A percentile compares a stretch with the other conserved stretches of the same genome.
Evolutionary conservation across 2,329 filamentous ascomycete species (phyloP).

Genomic region (Curvularia spicifera): DNA sequence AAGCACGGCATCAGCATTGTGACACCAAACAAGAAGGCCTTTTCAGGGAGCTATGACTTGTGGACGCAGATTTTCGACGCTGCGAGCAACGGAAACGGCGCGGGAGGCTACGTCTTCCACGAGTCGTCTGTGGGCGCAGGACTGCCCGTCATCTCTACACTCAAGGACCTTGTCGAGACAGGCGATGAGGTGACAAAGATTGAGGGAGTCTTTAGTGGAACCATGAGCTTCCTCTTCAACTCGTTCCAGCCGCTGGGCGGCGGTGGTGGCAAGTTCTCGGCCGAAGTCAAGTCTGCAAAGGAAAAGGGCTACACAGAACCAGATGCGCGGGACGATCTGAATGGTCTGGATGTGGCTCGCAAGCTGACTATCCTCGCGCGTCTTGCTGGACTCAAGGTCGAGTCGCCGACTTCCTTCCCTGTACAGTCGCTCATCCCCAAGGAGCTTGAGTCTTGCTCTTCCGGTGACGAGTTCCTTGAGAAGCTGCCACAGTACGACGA

Average conservation of each 20-base stretch:
- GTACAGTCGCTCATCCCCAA: conserved; percentile 92
- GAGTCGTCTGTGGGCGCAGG: conserved; percentile 95
- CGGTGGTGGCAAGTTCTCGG: conserved; percentile 81
- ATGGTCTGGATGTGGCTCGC: conserved; percentile 88
- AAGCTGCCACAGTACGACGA: conserved; percentile 80
- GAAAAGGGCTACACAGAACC: conserved; percentile 91
- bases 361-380: conserved; percentile 95
- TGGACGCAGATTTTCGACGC: conserved; percentile 88
- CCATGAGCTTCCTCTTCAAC: conserved; percentile 98
- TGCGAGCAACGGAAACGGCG: conserved; percentile 68
- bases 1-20: conserved; percentile 85
- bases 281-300: conserved; percentile 91
- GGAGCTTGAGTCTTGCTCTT: conserved; percentile 77
- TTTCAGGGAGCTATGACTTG: conserved; percentile 78
- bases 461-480: conserved; percentile 84
- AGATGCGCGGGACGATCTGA: conserved; percentile 84
- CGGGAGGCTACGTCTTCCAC: conserved; percentile 82
- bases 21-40: conserved; percentile 98
- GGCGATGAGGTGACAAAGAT: conserved; percentile 91
- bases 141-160: conserved; percentile 87
- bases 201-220: conserved; percentile 96
- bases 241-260: conserved; percentile 85
- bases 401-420: conserved; percentile 86
- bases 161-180: conserved; percentile 93
- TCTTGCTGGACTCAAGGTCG: conserved; percentile 79